A percentile compares a stretch with the other conserved stretches of the same genome.
These are phyloP conservation scores for Allantophomopsis lycopodina DNA, from an alignment of 2,329 filamentous ascomycete species.

Conservation along the genomic window DNA sequence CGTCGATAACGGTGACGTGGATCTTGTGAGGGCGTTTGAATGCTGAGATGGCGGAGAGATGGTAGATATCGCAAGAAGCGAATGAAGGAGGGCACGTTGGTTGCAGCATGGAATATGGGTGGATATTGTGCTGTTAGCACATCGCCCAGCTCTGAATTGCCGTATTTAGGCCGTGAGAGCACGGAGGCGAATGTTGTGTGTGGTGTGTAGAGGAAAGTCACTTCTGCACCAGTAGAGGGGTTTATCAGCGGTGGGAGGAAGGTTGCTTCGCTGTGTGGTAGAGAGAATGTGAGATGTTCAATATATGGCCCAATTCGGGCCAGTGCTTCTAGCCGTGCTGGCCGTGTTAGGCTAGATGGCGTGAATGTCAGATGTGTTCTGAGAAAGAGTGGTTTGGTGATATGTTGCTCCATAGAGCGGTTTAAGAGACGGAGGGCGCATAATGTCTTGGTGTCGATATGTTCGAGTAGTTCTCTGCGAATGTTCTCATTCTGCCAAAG, in stretches of 20 bases:
- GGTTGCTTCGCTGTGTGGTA: slow-evolving; percentile 65
- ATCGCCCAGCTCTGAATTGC: slow-evolving; percentile 64
- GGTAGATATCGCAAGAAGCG: slow-evolving; percentile 55
- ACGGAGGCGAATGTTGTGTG: slow-evolving; percentile 51
- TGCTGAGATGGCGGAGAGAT: slow-evolving; percentile 59
- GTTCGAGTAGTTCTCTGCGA: slow-evolving; percentile 12
- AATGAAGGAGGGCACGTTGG: slow-evolving; percentile 76
- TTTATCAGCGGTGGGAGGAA: slow-evolving; percentile 78
- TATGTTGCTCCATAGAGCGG: slow-evolving; percentile 55
- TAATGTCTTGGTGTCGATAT: slow-evolving; percentile 19
- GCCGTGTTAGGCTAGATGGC: slow-evolving; percentile 62
- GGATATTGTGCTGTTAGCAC: slow-evolving; percentile 78
- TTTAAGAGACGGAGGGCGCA: slow-evolving; percentile 51
- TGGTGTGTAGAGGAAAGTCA: slow-evolving; percentile 70
- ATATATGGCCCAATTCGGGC: slow-evolving; percentile 67
- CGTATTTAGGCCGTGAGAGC: slow-evolving; percentile 60
- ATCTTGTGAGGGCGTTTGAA: slow-evolving; percentile 64
- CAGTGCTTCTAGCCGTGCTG: slow-evolving; percentile 59
- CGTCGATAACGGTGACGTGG: slow-evolving; percentile 58
- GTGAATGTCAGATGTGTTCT: slow-evolving; percentile 58
- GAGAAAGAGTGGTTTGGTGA: slow-evolving; percentile 57
- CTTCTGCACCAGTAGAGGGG: slow-evolving; percentile 61
- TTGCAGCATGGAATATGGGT: slow-evolving; percentile 78
- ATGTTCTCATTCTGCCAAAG: slow-evolving; percentile 18
- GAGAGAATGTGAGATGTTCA: slow-evolving; percentile 62